phyloP scores from a whole-genome alignment of 73 alveolate species.

The Tetrahymena thermophila region DNA sequence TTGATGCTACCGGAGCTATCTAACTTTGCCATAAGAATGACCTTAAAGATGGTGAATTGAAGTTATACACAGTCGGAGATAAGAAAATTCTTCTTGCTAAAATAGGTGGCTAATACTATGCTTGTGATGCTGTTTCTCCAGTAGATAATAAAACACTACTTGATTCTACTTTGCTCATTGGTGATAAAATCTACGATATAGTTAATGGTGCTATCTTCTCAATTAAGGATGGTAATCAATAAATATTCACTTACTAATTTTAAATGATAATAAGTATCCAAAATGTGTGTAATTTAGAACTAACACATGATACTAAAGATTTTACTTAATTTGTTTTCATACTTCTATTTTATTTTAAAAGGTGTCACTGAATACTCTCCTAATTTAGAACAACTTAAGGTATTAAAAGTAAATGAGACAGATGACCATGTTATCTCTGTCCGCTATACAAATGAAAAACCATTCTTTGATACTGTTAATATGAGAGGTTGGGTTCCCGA shows the following conservation, averaged over 20 bases:
- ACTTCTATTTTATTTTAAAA: not conserved
- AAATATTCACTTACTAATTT: not conserved
- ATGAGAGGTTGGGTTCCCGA: not conserved
- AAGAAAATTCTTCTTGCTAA: not conserved
- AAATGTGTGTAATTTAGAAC: too few species aligned
- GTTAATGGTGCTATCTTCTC: not conserved
- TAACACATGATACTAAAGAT: too few species aligned
- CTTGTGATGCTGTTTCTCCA: not conserved
- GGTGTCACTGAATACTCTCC: not conserved
- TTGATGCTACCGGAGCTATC: not conserved
- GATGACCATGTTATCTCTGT: not conserved
- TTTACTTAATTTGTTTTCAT: too few species aligned
- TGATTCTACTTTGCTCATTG: not conserved
- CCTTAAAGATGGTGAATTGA: not conserved
- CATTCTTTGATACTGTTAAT: not conserved
- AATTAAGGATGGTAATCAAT: not conserved
- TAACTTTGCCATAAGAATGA: not conserved
- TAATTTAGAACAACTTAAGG: not conserved
- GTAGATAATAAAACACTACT: not conserved
- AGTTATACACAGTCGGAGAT: not conserved
- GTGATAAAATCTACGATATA: not conserved
- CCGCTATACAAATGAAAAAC: not conserved
- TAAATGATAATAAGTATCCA: not conserved
- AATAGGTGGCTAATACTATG: not conserved
- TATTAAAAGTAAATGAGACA: not conserved